Conservation (phyloP, 73 alveolate genomes). For the Breviolum minutum region DNA sequence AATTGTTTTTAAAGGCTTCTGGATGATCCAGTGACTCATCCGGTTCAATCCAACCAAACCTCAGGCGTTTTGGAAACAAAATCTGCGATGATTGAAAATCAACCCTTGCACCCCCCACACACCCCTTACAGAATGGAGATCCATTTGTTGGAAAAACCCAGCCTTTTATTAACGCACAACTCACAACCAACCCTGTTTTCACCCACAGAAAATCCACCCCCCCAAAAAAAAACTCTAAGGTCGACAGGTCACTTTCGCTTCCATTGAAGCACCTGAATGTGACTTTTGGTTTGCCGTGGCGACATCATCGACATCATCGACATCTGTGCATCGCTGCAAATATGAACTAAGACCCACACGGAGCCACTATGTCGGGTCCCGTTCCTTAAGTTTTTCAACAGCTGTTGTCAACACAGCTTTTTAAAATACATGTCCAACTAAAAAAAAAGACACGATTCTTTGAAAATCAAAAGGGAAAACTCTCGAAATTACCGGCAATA, state of each 20-base stretch:
- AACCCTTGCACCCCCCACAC: too few species aligned
- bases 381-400: neutral
- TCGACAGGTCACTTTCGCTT: slow-evolving; percentile 27
- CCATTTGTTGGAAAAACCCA: too few species aligned
- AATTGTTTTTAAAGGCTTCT: slow-evolving; percentile 75
- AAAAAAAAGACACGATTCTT: too few species aligned
- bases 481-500: too few species aligned
- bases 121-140: neutral
- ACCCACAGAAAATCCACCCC: too few species aligned
- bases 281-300: neutral
- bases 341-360: neutral
- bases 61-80: too few species aligned
- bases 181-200: neutral
- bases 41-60: slow-evolving; percentile 81
- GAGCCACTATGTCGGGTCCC: slow-evolving; percentile 49
- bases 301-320: neutral
- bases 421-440: too few species aligned
- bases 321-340: neutral
- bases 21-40: slow-evolving; percentile 60
- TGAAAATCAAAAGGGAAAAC: too few species aligned
- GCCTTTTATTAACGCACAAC: too few species aligned
- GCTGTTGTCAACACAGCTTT: too few species aligned
- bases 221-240: neutral
- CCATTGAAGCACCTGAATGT: slow-evolving; percentile 65
- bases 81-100: too few species aligned